Evolutionary conservation across 495 filamentous ascomycete genomes (phyloP).

Genomic region (Letharia columbiana): DNA sequence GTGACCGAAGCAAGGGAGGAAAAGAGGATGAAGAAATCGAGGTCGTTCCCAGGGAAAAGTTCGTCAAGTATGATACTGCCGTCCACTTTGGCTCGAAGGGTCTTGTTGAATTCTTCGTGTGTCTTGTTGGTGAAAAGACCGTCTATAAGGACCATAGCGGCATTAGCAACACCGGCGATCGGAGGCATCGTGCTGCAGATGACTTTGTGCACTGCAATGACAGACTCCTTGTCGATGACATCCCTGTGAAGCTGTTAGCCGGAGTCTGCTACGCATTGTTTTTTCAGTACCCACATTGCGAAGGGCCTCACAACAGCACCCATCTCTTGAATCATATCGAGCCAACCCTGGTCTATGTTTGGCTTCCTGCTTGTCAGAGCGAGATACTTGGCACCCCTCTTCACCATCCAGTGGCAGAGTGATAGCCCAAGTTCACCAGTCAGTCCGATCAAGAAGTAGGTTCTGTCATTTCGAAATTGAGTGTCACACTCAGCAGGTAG

Average conservation of each 20-base stretch:
- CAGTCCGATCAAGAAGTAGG: constrained; percentile 51
- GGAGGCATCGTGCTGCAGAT: constrained; percentile 13
- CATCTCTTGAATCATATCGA: constrained; percentile 29
- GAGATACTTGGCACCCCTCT: constrained; percentile 46
- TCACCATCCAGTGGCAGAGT: constrained; percentile 47
- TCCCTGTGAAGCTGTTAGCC: constrained; percentile 3
- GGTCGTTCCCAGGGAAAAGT: constrained; percentile 16
- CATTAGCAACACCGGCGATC: constrained; percentile 25
- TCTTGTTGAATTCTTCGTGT: constrained; percentile 15
- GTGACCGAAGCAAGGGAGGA: constrained; percentile 45
- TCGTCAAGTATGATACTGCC: constrained; percentile 28
- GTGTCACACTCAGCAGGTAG: not conserved
- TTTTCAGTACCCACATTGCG: not conserved
- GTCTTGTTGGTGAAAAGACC: constrained; percentile 17
- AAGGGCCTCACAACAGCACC: constrained; percentile 21
- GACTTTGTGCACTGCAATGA: constrained; percentile 1
- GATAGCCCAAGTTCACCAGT: constrained; percentile 52
- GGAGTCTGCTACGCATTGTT: too few relatives aligned
- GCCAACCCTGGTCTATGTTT: constrained; percentile 42
- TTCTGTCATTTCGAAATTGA: constrained; percentile 28
- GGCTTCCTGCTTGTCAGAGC: constrained; percentile 50
- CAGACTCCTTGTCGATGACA: not conserved
- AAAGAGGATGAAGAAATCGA: constrained; percentile 57
- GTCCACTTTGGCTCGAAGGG: constrained; percentile 27
- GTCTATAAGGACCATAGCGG: constrained; percentile 24